Conservation (phyloP, 805 yeast genomes). For the Kurtzmaniella fragi region DNA sequence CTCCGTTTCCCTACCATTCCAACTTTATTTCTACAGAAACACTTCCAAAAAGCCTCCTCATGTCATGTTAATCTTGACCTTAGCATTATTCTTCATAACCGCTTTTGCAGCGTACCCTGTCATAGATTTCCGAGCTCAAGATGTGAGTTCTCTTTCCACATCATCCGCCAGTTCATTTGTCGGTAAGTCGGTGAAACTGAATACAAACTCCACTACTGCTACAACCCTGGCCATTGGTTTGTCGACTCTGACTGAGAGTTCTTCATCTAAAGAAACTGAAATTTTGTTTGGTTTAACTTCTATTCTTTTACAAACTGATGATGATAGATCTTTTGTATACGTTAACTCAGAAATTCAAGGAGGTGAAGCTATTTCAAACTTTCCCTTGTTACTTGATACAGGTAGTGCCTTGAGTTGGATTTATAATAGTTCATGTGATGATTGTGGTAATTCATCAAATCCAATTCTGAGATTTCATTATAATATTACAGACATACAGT, state of each 20-base stretch:
- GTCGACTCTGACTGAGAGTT: not conserved
- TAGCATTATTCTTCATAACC: not conserved
- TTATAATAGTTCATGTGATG: constrained; percentile 45
- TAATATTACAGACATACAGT: too few species aligned
- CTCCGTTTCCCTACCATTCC: too few species aligned
- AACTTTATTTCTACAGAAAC: too few species aligned
- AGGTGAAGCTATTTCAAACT: constrained; percentile 21
- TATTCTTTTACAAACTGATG: too few species aligned
- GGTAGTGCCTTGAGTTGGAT: constrained; percentile 66
- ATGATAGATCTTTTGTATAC: constrained; percentile 18
- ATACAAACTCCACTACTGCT: too few species aligned
- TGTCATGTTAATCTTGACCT: not conserved
- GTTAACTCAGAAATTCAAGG: constrained; percentile 14
- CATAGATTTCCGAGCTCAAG: constrained; percentile 1
- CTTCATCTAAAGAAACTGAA: constrained; percentile 9
- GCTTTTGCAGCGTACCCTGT: constrained; percentile 1
- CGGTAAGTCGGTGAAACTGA: not conserved
- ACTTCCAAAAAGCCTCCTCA: not conserved
- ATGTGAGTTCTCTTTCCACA: not conserved
- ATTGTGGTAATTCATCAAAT: constrained; percentile 33
- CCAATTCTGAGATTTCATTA: too few species aligned
- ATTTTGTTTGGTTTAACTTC: too few species aligned
- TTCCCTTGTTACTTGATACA: constrained; percentile 56
- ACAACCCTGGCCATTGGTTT: not conserved
- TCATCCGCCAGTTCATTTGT: not conserved